Evolutionary conservation across 1,139 yeast species (phyloP).

Genomic region (Candida sp.): DNA sequence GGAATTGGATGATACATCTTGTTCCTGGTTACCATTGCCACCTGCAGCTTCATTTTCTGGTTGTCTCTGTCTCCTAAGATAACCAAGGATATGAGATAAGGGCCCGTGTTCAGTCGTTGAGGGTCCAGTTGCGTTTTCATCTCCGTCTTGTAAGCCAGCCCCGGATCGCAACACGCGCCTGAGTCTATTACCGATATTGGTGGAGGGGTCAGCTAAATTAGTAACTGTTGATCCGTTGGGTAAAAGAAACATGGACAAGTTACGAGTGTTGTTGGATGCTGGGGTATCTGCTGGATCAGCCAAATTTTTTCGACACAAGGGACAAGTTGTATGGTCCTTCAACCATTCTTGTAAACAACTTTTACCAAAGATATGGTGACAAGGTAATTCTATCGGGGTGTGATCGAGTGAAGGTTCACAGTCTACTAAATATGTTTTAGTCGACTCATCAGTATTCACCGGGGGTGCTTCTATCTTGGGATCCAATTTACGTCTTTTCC

Average conservation of each 20-base stretch:
- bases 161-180: constrained; percentile 7
- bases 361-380: constrained; percentile 76
- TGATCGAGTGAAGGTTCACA: constrained; percentile 44
- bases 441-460: constrained; percentile 2
- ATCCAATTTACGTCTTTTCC: constrained; percentile 8
- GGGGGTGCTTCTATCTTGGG: constrained; percentile 3
- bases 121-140: constrained; percentile 3
- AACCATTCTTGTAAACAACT: constrained; percentile 79
- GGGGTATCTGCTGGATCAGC: constrained; percentile 6
- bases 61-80: constrained; percentile 14
- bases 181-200: neutral
- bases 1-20: no score
- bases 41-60: constrained; percentile 6
- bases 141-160: constrained; percentile 6
- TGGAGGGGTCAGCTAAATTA: constrained; percentile 2
- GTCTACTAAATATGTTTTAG: constrained; percentile 19
- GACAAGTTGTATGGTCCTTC: constrained; percentile 65
- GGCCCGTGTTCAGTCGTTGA: constrained; percentile 8
- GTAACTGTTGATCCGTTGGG: constrained; percentile 5
- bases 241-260: constrained; percentile 8
- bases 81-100: constrained; percentile 23
- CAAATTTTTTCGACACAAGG: constrained; percentile 67
- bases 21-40: constrained; percentile 9
- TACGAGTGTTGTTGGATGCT: constrained; percentile 4
- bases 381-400: constrained; percentile 69